Evolutionary conservation across 1,139 yeast species (phyloP).

Genomic region (Taiozyma sp.): DNA sequence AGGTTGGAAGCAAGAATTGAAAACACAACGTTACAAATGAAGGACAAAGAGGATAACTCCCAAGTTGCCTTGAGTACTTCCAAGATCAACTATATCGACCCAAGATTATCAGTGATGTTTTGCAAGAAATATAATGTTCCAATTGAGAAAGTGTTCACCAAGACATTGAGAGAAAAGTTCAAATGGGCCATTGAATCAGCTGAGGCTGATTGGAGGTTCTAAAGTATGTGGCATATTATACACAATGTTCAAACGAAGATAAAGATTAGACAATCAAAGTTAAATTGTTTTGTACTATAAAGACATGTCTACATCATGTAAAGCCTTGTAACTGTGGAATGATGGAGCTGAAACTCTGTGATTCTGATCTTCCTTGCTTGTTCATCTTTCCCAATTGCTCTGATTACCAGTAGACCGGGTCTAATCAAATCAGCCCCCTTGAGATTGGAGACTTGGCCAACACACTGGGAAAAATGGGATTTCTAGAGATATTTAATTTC

Average conservation of each 20-base stretch:
- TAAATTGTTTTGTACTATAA: not conserved
- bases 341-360: not conserved
- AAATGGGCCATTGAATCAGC: conserved; percentile 94
- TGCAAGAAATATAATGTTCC: conserved; percentile 86
- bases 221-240: not conserved
- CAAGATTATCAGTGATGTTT: conserved; percentile 86
- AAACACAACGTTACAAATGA: conserved; percentile 67
- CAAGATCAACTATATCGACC: conserved; percentile 93
- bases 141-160: conserved; percentile 86
- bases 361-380: not conserved
- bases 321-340: not conserved
- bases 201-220: conserved; percentile 85
- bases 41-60: conserved; percentile 92
- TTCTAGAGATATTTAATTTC: too few species aligned
- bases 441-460: too few species aligned
- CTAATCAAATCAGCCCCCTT: too few species aligned
- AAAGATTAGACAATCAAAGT: not conserved
- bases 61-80: conserved; percentile 93
- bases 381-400: not conserved
- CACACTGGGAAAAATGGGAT: too few species aligned
- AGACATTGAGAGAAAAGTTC: conserved; percentile 87
- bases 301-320: not conserved
- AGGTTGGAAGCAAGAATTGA: conserved; percentile 67
- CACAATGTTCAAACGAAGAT: not conserved
- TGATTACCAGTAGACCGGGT: not conserved